Conservation (phyloP, 2,329 filamentous ascomycete species). For the Fusarium cicatricum region DNA sequence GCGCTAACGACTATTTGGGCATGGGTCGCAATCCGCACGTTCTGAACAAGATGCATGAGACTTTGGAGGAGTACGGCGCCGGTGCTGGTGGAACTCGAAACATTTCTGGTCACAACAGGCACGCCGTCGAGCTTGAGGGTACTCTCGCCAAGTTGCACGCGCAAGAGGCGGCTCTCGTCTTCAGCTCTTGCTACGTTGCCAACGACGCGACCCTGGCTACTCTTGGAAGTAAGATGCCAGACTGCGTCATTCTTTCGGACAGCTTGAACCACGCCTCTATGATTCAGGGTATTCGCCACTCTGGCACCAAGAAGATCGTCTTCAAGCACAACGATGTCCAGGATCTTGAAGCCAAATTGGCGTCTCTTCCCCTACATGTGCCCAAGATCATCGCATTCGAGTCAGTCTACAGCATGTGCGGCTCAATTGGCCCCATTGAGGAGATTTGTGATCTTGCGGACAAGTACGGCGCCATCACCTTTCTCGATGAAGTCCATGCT, state of each 20-base stretch:
- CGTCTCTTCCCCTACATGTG: constrained; percentile 81
- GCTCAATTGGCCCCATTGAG: constrained; percentile 94
- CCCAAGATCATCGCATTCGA: constrained; percentile 99
- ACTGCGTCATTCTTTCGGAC: constrained; percentile 98
- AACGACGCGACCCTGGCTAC: constrained; percentile 98
- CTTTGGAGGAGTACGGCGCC: constrained; percentile 91
- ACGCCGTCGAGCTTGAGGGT: constrained; percentile 84
- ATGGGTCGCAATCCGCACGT: constrained; percentile 95
- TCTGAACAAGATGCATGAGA: constrained; percentile 91
- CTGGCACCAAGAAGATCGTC: constrained; percentile 94
- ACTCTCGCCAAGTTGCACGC: constrained; percentile 88
- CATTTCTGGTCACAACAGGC: constrained; percentile 97
- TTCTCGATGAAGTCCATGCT: constrained; percentile 97
- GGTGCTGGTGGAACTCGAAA: constrained; percentile 96
- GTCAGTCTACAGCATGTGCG: constrained; percentile 99
- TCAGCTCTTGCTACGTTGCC: constrained; percentile 97
- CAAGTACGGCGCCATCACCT: constrained; percentile 97
- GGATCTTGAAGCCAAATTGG: constrained; percentile 91
- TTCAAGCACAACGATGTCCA: constrained; percentile 98
- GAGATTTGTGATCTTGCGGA: constrained; percentile 95
- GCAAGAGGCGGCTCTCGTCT: constrained; percentile 91
- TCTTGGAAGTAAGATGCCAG: constrained; percentile 93
- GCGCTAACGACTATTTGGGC: constrained; percentile 97
- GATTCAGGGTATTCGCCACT: constrained; percentile 99
- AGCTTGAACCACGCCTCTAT: constrained; percentile 98